A percentile compares a stretch with the other conserved stretches of the same genome.
phyloP scores from a whole-genome alignment of 805 yeast species.

The Nakazawaea sp. region DNA sequence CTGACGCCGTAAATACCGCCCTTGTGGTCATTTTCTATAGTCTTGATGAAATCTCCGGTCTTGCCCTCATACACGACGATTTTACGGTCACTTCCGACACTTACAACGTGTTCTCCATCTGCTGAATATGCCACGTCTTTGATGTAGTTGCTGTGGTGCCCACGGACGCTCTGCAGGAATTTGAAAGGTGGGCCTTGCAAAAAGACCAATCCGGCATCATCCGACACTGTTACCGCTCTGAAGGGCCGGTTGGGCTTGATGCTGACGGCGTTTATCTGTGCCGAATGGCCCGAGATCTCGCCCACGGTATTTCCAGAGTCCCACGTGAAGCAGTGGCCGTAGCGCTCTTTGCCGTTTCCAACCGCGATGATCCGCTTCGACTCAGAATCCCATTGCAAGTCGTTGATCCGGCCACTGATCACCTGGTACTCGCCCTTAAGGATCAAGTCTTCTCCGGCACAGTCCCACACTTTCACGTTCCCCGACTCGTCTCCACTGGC shows the following conservation, averaged over 20 bases:
- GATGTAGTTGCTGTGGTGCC: conserved; percentile 70
- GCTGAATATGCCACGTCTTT: conserved; percentile 80
- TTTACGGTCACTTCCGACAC: conserved; percentile 81
- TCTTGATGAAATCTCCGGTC: conserved; percentile 65
- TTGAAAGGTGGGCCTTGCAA: conserved; percentile 92
- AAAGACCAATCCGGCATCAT: conserved; percentile 80
- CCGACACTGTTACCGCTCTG: conserved; percentile 88
- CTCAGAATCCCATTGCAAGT: conserved; percentile 90
- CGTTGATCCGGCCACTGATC: conserved; percentile 73
- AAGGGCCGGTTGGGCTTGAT: conserved; percentile 85
- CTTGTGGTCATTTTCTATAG: conserved; percentile 47
- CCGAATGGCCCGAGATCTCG: conserved; percentile 88
- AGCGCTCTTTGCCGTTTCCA: conserved; percentile 88
- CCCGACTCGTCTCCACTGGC: conserved; percentile 95
- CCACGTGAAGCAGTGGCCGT: conserved; percentile 88
- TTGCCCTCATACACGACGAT: conserved; percentile 81
- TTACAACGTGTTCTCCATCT: conserved; percentile 65
- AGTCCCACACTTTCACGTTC: conserved; percentile 83
- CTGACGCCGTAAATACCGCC: conserved; percentile 79
- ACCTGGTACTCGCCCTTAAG: conserved; percentile 74
- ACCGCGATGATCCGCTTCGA: conserved; percentile 83
- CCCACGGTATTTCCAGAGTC: conserved; percentile 98
- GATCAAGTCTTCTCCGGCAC: conserved; percentile 43
- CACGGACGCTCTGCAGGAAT: conserved; percentile 65
- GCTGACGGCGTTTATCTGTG: conserved; percentile 75